phyloP scores from a whole-genome alignment of 192 early-diverging fungal genomes.

The Backusella westeae region DNA sequence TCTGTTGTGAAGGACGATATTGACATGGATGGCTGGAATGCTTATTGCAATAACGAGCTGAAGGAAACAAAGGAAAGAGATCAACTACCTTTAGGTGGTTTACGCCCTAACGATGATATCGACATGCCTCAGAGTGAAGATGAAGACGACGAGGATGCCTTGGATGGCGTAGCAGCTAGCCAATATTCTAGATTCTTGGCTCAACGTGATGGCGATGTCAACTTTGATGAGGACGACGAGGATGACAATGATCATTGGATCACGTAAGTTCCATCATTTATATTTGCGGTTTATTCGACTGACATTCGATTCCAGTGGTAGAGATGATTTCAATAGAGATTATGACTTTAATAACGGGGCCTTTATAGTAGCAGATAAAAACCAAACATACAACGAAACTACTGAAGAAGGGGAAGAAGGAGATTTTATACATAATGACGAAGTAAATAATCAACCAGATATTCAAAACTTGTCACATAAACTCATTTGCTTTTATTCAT shows the following conservation, averaged over 20 bases:
- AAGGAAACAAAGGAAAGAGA: conserved; percentile 20
- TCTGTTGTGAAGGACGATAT: conserved; percentile 40
- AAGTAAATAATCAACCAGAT: not conserved
- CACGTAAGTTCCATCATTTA: conserved; percentile 10
- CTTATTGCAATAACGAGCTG: conserved; percentile 39
- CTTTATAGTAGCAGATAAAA: not conserved
- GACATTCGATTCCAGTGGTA: not conserved
- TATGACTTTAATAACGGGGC: conserved; percentile 16
- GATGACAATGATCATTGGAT: conserved; percentile 30
- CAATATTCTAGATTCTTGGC: conserved; percentile 16
- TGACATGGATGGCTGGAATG: conserved; percentile 53
- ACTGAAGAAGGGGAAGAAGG: conserved; percentile 11
- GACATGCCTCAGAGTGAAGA: conserved; percentile 16
- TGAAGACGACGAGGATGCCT: conserved; percentile 22
- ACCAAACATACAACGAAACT: conserved; percentile 2
- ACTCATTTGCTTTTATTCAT: not conserved
- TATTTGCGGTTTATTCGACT: not conserved
- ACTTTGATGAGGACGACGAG: conserved; percentile 25
- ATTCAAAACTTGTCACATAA: not conserved
- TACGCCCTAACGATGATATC: conserved; percentile 46
- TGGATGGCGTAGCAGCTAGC: conserved; percentile 16
- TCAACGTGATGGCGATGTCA: conserved; percentile 2
- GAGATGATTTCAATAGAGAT: not conserved
- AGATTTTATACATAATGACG: conserved; percentile 15
- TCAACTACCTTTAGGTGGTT: conserved; percentile 48